Evolutionary conservation across 257 asterid genomes (phyloP).

Genomic region (Cruciata laevipes): DNA sequence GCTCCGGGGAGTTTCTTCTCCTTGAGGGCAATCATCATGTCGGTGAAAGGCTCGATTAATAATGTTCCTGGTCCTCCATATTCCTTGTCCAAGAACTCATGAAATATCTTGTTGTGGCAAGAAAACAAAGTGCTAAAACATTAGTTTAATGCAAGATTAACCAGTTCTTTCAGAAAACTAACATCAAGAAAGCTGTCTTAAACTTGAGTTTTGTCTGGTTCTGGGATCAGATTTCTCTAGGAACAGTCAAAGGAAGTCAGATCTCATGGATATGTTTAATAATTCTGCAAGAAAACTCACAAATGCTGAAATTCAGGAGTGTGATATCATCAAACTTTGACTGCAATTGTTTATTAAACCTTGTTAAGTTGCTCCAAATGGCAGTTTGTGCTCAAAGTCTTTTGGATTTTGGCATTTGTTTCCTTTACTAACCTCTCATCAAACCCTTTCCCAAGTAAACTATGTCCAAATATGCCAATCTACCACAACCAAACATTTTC

Average conservation of each 20-base stretch:
- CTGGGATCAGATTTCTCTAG: slow-evolving; percentile 11
- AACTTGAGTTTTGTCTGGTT: slow-evolving; percentile 12
- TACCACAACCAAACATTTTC: not conserved
- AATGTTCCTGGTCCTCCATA: slow-evolving; percentile 80
- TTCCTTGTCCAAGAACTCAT: slow-evolving; percentile 46
- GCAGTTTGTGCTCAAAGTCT: not conserved
- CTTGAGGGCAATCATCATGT: slow-evolving; percentile 58
- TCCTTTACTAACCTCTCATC: not conserved
- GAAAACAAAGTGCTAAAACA: not conserved
- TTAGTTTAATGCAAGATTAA: not conserved
- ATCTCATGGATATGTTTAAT: slow-evolving; percentile 9
- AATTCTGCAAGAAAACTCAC: slow-evolving; percentile 6
- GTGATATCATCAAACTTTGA: not conserved
- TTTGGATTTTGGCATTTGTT: not conserved
- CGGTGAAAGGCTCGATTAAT: slow-evolving; percentile 58
- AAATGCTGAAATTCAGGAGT: not conserved
- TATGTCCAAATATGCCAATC: not conserved
- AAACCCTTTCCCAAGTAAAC: not conserved
- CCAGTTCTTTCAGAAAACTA: not conserved
- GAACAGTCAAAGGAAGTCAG: slow-evolving; percentile 16
- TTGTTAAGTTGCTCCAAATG: slow-evolving; percentile 2
- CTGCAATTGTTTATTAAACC: slow-evolving; percentile 1
- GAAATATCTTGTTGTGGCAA: slow-evolving; percentile 40
- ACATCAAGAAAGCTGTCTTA: slow-evolving; percentile 17
- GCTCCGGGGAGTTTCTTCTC: slow-evolving; percentile 57